phyloP scores from a whole-genome alignment of 2,329 filamentous ascomycete species.

The Zasmidium cellare region DNA sequence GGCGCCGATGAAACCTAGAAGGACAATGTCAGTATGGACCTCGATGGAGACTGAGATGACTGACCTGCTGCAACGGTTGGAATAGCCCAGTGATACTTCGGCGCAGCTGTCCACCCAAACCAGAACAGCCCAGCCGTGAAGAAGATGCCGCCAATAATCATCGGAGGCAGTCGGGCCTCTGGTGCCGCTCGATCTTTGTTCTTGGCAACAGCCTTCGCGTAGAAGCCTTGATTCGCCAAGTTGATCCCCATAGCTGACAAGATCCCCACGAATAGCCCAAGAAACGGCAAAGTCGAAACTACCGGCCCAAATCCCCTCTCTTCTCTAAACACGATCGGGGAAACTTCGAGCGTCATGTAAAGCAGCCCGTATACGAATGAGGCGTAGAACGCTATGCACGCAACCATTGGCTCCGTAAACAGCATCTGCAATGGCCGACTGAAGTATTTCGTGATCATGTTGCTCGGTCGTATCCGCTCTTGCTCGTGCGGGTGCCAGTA shows the following conservation, averaged over 20 bases:
- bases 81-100: conserved; percentile 41
- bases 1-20: conserved; percentile 42
- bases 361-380: conserved; percentile 44
- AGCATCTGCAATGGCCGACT: conserved; percentile 47
- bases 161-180: conserved; percentile 44
- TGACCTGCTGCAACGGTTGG: conserved; percentile 33
- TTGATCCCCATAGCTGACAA: conserved; percentile 42
- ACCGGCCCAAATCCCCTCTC: conserved; percentile 46
- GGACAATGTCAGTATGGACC: neutral
- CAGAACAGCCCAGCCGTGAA: conserved; percentile 31
- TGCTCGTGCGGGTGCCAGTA: conserved; percentile 50
- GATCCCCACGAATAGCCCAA: conserved; percentile 49
- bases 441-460: conserved; percentile 46
- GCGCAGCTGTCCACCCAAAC: conserved; percentile 26
- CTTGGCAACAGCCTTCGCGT: conserved; percentile 39
- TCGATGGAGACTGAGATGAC: neutral
- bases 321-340: conserved; percentile 49
- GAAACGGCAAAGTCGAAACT: conserved; percentile 46
- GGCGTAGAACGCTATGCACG: conserved; percentile 30
- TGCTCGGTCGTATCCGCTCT: conserved; percentile 41
- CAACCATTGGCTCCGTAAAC: conserved; percentile 49
- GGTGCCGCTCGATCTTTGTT: conserved; percentile 37
- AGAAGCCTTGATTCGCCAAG: conserved; percentile 51
- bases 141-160: conserved; percentile 46
- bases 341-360: conserved; percentile 50